Percentiles rank a stretch among this genome's conserved stretches.
Conservation (phyloP, 2,329 filamentous ascomycete genomes). For the Coccinonectria pachysandricola region DNA sequence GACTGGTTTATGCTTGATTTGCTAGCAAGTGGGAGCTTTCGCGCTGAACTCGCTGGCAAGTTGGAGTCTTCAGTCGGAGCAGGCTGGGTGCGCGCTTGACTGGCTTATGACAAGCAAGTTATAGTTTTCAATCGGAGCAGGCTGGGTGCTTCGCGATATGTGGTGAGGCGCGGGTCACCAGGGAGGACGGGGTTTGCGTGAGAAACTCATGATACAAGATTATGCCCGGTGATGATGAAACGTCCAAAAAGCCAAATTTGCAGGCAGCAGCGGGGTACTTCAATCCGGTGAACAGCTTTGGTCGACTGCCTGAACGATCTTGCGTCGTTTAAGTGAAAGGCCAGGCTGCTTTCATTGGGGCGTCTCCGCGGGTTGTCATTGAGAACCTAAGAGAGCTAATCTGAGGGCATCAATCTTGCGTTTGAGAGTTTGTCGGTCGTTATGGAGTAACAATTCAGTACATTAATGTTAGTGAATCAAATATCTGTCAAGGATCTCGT, state of each 20-base stretch:
- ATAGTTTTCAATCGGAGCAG: conserved; percentile 48
- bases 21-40: background rate
- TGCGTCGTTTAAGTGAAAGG: too few relatives aligned
- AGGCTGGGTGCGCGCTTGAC: conserved; percentile 20
- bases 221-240: conserved; percentile 39
- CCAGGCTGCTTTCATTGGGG: conserved; percentile 3
- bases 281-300: too few relatives aligned
- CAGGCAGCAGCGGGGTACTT: conserved; percentile 32
- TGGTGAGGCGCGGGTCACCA: conserved; percentile 1
- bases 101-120: conserved; percentile 22
- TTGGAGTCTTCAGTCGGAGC: conserved; percentile 44
- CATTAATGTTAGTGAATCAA: too few relatives aligned
- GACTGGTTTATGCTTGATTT: background rate
- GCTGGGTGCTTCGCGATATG: conserved; percentile 15
- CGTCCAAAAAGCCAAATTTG: conserved; percentile 50
- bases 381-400: conserved; percentile 49
- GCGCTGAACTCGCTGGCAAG: background rate
- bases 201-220: conserved; percentile 7
- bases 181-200: conserved; percentile 5
- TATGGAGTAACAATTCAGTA: too few relatives aligned
- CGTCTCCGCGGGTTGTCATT: conserved; percentile 33
- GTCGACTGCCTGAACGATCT: too few relatives aligned
- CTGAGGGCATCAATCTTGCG: conserved; percentile 32
- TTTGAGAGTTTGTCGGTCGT: background rate
- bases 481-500: too few relatives aligned